Conservation (phyloP, 2,329 filamentous ascomycete genomes). For the Kalmusia sp. region DNA sequence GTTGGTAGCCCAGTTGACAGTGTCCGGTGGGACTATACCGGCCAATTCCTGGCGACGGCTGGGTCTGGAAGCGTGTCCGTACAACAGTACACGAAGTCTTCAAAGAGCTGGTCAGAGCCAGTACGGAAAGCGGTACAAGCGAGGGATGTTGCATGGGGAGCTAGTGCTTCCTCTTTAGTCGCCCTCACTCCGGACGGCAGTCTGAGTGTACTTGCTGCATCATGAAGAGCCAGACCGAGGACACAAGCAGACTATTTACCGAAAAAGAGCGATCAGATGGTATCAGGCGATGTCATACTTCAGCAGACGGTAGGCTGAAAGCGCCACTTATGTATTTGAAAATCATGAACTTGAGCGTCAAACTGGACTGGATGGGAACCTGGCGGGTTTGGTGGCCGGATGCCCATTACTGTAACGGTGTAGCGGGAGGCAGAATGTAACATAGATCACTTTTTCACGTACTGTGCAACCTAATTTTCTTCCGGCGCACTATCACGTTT, state of each 20-base stretch:
- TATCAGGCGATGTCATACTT: constrained; percentile 1
- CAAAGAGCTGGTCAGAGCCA: constrained; percentile 89
- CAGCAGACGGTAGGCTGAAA: constrained; percentile 2
- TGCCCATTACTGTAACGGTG: constrained; percentile 9
- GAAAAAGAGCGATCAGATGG: background rate
- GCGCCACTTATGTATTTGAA: constrained; percentile 14
- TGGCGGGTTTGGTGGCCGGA: constrained; percentile 6
- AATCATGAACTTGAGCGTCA: background rate
- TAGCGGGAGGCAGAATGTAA: constrained; percentile 29
- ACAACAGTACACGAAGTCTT: constrained; percentile 85
- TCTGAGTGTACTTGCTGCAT: constrained; percentile 70
- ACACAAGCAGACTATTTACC: background rate
- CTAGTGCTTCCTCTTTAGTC: constrained; percentile 75
- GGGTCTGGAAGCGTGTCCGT: constrained; percentile 84
- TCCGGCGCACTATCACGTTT: constrained; percentile 14
- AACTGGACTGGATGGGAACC: constrained; percentile 3
- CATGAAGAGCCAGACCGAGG: constrained; percentile 14
- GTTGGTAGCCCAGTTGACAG: constrained; percentile 78
- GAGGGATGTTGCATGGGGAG: constrained; percentile 78
- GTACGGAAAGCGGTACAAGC: constrained; percentile 78
- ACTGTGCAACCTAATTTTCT: constrained; percentile 18
- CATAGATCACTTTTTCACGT: constrained; percentile 21
- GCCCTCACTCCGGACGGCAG: constrained; percentile 77
- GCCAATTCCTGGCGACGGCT: constrained; percentile 86
- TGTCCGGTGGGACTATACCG: constrained; percentile 91